Conservation (phyloP, 108 stramenopile species). For the Tribonema minus region DNA sequence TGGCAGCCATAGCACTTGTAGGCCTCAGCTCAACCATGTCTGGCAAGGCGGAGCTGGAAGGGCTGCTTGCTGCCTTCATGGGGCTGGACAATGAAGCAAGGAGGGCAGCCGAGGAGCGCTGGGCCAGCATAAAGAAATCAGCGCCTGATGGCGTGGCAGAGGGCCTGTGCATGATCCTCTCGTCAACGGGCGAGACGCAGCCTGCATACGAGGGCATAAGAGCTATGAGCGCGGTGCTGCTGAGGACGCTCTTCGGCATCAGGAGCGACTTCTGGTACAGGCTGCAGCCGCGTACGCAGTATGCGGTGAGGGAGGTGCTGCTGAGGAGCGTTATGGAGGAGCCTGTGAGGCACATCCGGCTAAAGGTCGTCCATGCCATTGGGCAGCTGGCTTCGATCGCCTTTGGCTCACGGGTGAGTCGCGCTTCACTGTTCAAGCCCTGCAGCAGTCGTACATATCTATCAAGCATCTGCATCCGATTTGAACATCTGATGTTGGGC, state of each 20-base stretch:
- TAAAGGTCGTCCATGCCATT: constrained; percentile 20
- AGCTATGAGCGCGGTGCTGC: constrained; percentile 30
- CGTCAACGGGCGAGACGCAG: not conserved
- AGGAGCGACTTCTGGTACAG: constrained; percentile 26
- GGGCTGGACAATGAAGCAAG: constrained; percentile 18
- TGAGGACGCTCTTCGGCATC: constrained; percentile 32
- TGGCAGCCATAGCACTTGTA: no score
- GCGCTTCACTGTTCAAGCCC: no score
- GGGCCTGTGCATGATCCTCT: not conserved
- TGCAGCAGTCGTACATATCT: no score
- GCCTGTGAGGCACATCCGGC: constrained; percentile 17
- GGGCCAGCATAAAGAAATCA: constrained; percentile 9
- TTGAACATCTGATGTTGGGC: no score
- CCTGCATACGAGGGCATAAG: not conserved
- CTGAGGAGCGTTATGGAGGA: constrained; percentile 23
- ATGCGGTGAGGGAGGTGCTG: constrained; percentile 16
- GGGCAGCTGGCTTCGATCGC: constrained; percentile 21
- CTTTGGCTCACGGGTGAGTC: no score
- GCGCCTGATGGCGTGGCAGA: constrained; percentile 2
- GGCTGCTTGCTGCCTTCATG: constrained; percentile 9
- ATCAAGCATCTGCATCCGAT: no score
- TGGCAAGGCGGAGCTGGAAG: no score
- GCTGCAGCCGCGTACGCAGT: constrained; percentile 18
- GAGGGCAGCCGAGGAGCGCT: constrained; percentile 2
- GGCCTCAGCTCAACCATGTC: no score